Percentiles rank a stretch among this genome's conserved stretches.
Evolutionary conservation across 2,329 filamentous ascomycete genomes (phyloP).

Genomic region (Alternaria longipes): DNA sequence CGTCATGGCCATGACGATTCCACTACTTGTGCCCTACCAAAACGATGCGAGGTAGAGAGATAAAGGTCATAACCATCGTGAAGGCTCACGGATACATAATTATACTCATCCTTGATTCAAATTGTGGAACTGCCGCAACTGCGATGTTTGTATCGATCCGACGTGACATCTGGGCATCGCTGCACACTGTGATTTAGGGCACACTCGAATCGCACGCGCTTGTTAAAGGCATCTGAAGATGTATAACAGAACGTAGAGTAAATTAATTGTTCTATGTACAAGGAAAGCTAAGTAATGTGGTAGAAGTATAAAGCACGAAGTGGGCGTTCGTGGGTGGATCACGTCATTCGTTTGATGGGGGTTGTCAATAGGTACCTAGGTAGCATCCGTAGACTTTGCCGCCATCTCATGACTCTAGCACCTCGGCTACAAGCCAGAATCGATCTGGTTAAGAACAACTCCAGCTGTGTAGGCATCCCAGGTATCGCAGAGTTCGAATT

Average conservation of each 20-base stretch:
- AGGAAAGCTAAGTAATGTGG: background rate
- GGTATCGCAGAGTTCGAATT: conserved; percentile 29
- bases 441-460: conserved; percentile 37
- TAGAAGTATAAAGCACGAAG: background rate
- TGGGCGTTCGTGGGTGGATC: background rate
- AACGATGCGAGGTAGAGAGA: background rate
- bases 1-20: background rate
- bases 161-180: background rate
- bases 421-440: conserved; percentile 43
- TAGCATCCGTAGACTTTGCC: background rate
- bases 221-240: background rate
- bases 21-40: background rate
- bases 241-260: background rate
- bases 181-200: background rate
- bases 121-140: background rate
- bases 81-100: background rate
- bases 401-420: background rate
- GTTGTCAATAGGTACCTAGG: no score
- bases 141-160: background rate
- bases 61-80: background rate
- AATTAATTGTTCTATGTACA: background rate
- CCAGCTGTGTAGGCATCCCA: conserved; percentile 46
- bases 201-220: no score
- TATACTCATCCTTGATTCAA: background rate
- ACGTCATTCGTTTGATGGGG: background rate